Base-by-base conservation (phyloP, 768 basidiomycete genomes). In the Amanita subjunquillea region DNA sequence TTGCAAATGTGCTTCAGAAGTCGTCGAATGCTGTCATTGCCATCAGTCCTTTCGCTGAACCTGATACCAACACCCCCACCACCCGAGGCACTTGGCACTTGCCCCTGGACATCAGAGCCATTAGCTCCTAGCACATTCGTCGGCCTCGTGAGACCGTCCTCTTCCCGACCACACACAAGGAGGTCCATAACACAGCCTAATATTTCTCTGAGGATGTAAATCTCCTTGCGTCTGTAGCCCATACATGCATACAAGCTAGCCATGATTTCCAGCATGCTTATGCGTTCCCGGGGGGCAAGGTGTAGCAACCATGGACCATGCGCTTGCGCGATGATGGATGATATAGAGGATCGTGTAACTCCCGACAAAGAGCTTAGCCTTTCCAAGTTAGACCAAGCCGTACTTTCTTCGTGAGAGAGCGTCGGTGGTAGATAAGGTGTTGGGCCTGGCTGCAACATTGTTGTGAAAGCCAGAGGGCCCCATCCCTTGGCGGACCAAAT, bases 301-400 rank as follows among this genome's bases (percentile, higher is more conserved):
- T 89, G 85, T 15, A 91, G 65, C 22, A 96, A 69, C 85, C 90
- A 93, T 2, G 94, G 91, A 0, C 91, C 91, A 55, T 95, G 89
- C 0, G 84, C 76, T 59, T 84, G 82, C 2, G 83, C 72, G n/a
- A 90, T 67, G 20, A 79, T 69, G 6, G 67, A 66, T 2, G 87
- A 77, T 17, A 95, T 87, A 6, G 78, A 73, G 0, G 79, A 72
- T 23, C 90, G 79, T 27, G 82, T 72, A 39, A 96, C 78, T 17
- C 82, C 80, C 3, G 91, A 87, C 25, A 84, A 71, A 6, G 71
- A 66, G 44, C 80, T 82, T 40, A 91, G 72, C 8, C 83, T 79
- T 61, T 88, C 86, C 30, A 85, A 66, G 54, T 73, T 71, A 1
- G 74, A 65, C 68, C 73, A 76, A 17, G 72, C 72, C 44, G 69